phyloP scores from a whole-genome alignment of 208 protist genomes.

The Leishmania tropica region DNA sequence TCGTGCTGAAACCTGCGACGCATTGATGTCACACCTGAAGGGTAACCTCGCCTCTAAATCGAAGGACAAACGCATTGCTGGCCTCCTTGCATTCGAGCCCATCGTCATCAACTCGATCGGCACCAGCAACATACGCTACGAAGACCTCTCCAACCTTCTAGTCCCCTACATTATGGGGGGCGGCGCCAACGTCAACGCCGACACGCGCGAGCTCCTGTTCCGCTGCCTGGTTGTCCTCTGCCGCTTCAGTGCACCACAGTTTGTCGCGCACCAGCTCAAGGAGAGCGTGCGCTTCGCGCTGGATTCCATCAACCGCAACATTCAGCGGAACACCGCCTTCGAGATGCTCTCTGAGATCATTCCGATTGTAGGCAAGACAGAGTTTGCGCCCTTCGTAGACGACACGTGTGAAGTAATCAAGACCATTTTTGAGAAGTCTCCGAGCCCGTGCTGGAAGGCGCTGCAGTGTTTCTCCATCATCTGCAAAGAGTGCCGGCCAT shows the following conservation, averaged over 20 bases:
- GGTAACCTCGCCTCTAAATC: conserved; percentile 61
- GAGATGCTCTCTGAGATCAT: conserved; percentile 85
- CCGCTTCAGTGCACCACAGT: conserved; percentile 68
- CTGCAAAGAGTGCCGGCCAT: conserved; percentile 54
- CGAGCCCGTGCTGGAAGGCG: conserved; percentile 77
- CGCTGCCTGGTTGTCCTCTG: conserved; percentile 78
- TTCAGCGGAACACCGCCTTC: conserved; percentile 64
- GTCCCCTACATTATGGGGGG: conserved; percentile 68
- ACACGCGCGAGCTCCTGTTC: conserved; percentile 55
- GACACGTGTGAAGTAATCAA: conserved; percentile 60
- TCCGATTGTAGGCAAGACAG: conserved; percentile 56
- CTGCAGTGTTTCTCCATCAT: conserved; percentile 75
- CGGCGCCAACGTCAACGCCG: conserved; percentile 32
- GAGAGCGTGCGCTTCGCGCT: conserved; percentile 77
- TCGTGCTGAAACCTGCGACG: conserved; percentile 52
- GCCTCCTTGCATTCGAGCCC: conserved; percentile 85
- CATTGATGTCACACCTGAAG: conserved; percentile 68
- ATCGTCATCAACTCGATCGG: conserved; percentile 76
- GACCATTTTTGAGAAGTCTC: conserved; percentile 53
- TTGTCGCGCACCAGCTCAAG: conserved; percentile 76
- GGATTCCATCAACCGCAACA: conserved; percentile 53
- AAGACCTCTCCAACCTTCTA: conserved; percentile 79
- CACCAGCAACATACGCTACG: conserved; percentile 50
- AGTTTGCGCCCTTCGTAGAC: conserved; percentile 68
- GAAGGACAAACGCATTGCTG: conserved; percentile 64